Evolutionary conservation across 2,329 filamentous ascomycete genomes (phyloP).

Genomic region (Penicillium sp.): DNA sequence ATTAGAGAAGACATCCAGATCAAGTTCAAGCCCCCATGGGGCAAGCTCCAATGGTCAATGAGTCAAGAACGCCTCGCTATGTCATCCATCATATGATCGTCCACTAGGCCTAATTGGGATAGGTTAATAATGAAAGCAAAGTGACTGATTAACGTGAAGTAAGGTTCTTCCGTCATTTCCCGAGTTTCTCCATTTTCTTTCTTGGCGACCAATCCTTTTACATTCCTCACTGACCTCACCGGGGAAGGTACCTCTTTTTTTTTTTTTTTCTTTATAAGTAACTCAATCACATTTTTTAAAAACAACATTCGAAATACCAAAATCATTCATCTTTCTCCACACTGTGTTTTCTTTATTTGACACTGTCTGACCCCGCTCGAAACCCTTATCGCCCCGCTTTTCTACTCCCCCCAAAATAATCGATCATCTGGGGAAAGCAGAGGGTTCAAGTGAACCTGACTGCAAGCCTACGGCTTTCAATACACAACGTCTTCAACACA

Average conservation of each 20-base stretch:
- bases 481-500: conserved; percentile 17
- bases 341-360: background rate
- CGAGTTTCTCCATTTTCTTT: conserved; percentile 9
- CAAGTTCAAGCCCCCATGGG: background rate
- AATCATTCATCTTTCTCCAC: background rate
- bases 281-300: background rate
- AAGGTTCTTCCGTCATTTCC: conserved; percentile 13
- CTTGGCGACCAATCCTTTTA: conserved; percentile 16
- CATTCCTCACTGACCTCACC: conserved; percentile 18
- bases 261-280: conserved; percentile 1
- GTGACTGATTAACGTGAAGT: background rate
- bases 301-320: background rate
- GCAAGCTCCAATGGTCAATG: background rate
- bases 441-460: conserved; percentile 23
- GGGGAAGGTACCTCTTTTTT: conserved; percentile 9
- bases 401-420: conserved; percentile 5
- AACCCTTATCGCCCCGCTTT: conserved; percentile 23
- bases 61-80: background rate
- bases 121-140: background rate
- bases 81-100: conserved; percentile 2
- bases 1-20: too few relatives aligned
- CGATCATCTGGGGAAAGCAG: conserved; percentile 6
- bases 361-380: conserved; percentile 16
- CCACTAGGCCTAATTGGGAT: conserved; percentile 1
- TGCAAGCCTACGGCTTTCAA: conserved; percentile 16